Conservation (phyloP, 371 early-diverging fungal species). For the Batrachochytrium dendrobatidis region DNA sequence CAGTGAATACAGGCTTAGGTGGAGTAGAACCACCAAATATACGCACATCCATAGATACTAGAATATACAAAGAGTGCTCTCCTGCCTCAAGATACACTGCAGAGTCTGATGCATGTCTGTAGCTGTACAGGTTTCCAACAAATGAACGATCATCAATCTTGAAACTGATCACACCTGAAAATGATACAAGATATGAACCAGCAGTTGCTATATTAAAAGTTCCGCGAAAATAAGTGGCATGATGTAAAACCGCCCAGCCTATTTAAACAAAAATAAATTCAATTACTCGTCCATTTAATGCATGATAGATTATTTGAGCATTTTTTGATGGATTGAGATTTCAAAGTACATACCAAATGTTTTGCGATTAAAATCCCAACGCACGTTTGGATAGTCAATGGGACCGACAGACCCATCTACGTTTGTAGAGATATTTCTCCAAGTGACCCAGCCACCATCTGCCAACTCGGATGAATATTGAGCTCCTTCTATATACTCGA, state of each 20-base stretch:
- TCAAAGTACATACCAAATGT: constrained; percentile 36
- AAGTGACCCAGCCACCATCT: constrained; percentile 46
- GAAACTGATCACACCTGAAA: constrained; percentile 25
- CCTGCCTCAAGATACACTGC: constrained; percentile 33
- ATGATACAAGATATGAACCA: constrained; percentile 26
- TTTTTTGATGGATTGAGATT: constrained; percentile 1
- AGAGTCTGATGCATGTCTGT: constrained; percentile 23
- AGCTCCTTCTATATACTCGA: constrained; percentile 38
- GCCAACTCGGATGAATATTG: constrained; percentile 59
- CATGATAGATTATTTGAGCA: too few relatives aligned
- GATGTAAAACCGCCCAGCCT: constrained; percentile 40
- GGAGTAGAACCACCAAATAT: constrained; percentile 52
- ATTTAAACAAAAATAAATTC: neutral
- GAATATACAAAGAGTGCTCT: constrained; percentile 43
- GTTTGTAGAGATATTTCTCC: constrained; percentile 39
- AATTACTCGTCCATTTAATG: neutral
- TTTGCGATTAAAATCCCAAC: constrained; percentile 52
- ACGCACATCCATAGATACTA: constrained; percentile 56
- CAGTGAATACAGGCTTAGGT: constrained; percentile 37
- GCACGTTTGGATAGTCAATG: constrained; percentile 29
- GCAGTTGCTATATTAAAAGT: constrained; percentile 21
- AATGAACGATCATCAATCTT: constrained; percentile 34
- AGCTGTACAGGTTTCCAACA: constrained; percentile 36
- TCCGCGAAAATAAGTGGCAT: constrained; percentile 32
- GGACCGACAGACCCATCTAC: constrained; percentile 46